Evolutionary conservation across 2,329 filamentous ascomycete genomes (phyloP), one percentile per base, ranked within the genome.

Genomic region (Sarocladium strictum): DNA sequence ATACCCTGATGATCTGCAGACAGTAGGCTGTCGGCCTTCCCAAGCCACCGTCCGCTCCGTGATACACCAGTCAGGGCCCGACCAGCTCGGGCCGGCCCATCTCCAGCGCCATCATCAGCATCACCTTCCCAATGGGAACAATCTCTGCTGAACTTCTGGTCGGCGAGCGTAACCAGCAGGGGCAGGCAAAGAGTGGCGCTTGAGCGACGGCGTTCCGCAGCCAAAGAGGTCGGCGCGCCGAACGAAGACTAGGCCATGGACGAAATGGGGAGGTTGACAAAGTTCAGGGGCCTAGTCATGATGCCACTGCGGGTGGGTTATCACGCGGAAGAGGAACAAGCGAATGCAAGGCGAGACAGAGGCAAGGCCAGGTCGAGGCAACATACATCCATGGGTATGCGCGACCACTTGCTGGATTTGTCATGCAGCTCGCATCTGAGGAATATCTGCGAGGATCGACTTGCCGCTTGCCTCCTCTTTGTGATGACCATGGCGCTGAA

Each of bases 341-440:
- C 35, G 35, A n/a, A 38, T 32, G 29, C 6, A 10, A 38, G 12
- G 15, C 35, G 7, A 38, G n/a, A 38, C 12, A 5, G 9, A 9
- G 15, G 12, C 9, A 38, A 19, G 35, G n/a, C n/a, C n/a, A n/a
- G n/a, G n/a, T n/a, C n/a, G n/a, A n/a, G n/a, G n/a, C n/a, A n/a
- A n/a, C n/a, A n/a, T 38, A n/a, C 35, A 38, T 38, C 19, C 35
- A 14, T 23, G 43, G 29, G 27, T 27, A 29, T 47, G 43, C 23
- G 43, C 29, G 43, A 47, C 43, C 43, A 47, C 7, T 29, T n/a
- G 24, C 23, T 47, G 43, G 43, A 47, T 29, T 47, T 11, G 43
- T 7, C 24, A 29, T 27, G 43, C 43, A 47, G 43, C 43, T 47
- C 29, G n/a, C 43, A 27, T 27, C 24, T 23, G 24, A 47, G 43